phyloP scores from a whole-genome alignment of 164 flowering plant genomes.

The Magnolia sinica region DNA sequence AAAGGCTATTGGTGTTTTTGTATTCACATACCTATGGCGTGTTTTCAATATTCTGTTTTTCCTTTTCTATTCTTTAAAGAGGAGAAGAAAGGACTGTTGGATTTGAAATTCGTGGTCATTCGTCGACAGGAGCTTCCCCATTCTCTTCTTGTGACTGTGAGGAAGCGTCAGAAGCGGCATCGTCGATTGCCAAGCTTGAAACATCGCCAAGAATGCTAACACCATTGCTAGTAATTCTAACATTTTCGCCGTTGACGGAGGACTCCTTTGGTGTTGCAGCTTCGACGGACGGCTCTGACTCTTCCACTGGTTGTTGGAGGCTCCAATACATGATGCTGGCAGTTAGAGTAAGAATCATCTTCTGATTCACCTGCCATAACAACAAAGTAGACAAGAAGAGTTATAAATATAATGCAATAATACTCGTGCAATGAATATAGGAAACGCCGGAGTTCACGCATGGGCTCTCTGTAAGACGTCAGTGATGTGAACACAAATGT shows the following conservation, averaged over 20 bases:
- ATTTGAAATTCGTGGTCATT: conserved; percentile 3
- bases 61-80: neutral
- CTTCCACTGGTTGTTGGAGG: conserved; percentile 57
- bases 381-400: neutral
- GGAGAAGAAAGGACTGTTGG: neutral
- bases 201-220: conserved; percentile 40
- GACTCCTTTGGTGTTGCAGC: conserved; percentile 15
- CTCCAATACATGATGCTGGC: conserved; percentile 98
- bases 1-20: neutral
- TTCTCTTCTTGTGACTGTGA: conserved; percentile 34
- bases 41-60: neutral
- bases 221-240: neutral
- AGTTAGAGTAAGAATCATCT: conserved; percentile 81
- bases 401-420: neutral
- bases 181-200: conserved; percentile 52
- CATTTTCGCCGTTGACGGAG: conserved; percentile 27
- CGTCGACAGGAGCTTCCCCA: conserved; percentile 15
- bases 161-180: conserved; percentile 43
- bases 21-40: neutral
- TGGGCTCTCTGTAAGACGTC: neutral
- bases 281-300: conserved; percentile 29
- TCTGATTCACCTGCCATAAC: conserved; percentile 73
- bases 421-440: neutral
- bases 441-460: neutral
- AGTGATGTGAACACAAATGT: too few species aligned